Evolutionary conservation across 768 basidiomycete species (phyloP).

Genomic region (Paxillus ammoniavirescens): DNA sequence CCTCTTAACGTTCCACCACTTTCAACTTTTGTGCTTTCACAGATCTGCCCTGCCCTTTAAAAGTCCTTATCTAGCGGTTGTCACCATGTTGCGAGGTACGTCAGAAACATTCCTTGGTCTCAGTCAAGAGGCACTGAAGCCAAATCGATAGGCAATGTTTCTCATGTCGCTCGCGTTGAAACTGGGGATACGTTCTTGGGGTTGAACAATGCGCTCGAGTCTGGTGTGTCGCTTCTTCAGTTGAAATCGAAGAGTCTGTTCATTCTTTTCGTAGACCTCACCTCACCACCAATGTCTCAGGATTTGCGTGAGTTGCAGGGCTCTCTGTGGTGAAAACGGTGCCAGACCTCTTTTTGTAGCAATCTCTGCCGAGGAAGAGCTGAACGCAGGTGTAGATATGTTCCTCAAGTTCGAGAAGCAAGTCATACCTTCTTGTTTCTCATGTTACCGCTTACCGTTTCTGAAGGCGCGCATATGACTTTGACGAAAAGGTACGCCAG

Average conservation of each 20-base stretch:
- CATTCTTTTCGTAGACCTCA: slow-evolving; percentile 17
- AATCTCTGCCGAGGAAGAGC: slow-evolving; percentile 49
- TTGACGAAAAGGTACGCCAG: slow-evolving; percentile 47
- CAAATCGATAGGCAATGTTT: too few relatives aligned
- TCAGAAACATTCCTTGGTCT: too few relatives aligned
- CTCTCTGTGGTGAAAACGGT: slow-evolving; percentile 1
- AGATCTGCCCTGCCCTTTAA: slow-evolving; percentile 19
- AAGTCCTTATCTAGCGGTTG: slow-evolving; percentile 20
- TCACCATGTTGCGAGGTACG: slow-evolving; percentile 35
- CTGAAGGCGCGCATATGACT: slow-evolving; percentile 42
- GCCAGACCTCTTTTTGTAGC: slow-evolving; percentile 15
- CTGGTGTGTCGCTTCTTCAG: slow-evolving; percentile 30
- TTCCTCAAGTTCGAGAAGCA: slow-evolving; percentile 50
- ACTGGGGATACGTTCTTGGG: slow-evolving; percentile 41
- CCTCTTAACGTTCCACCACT: slow-evolving; percentile 14
- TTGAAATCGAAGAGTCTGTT: slow-evolving; percentile 4
- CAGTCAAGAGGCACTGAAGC: too few relatives aligned
- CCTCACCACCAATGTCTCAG: slow-evolving; percentile 37
- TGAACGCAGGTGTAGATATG: slow-evolving; percentile 47
- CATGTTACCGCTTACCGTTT: slow-evolving; percentile 6
- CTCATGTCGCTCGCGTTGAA: slow-evolving; percentile 32
- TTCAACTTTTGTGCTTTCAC: slow-evolving; percentile 14
- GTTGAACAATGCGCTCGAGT: slow-evolving; percentile 33
- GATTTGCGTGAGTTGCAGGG: slow-evolving; percentile 35
- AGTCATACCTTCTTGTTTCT: neutral